Conservation (phyloP, 2,329 filamentous ascomycete species). For the Dothideomycetes sp. region DNA sequence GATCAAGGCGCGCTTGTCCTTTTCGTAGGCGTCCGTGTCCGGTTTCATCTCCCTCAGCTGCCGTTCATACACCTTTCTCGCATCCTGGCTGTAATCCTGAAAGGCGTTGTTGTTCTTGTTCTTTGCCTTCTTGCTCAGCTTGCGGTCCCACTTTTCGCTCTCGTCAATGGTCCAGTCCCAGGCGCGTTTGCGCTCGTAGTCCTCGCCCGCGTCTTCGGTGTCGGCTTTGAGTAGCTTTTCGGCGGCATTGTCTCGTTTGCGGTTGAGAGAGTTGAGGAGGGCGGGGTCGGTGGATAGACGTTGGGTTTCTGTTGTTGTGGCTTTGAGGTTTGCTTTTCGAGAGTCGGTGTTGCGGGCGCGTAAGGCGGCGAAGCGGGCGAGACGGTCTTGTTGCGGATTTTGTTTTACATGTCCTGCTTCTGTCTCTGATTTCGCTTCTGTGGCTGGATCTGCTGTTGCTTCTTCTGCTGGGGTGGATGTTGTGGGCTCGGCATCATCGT, state of each 20-base stretch:
- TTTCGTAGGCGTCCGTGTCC: conserved; percentile 75
- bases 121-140: conserved; percentile 72
- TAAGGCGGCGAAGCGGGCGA: conserved; percentile 77
- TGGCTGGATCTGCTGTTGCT: conserved; percentile 10
- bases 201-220: conserved; percentile 70
- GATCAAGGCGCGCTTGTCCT: conserved; percentile 73
- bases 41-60: conserved; percentile 69
- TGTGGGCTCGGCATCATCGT: conserved; percentile 9
- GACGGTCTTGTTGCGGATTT: conserved; percentile 43
- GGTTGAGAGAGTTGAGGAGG: conserved; percentile 66
- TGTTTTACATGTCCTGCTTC: too few species aligned
- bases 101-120: conserved; percentile 82
- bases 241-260: conserved; percentile 75
- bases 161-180: conserved; percentile 99
- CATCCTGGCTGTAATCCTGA: conserved; percentile 77
- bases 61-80: conserved; percentile 85
- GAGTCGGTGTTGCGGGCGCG: conserved; percentile 53
- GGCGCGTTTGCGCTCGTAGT: conserved; percentile 94
- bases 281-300: conserved; percentile 66
- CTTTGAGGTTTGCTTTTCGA: conserved; percentile 66
- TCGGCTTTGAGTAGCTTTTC: conserved; percentile 93
- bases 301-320: conserved; percentile 73
- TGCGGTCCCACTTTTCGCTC: conserved; percentile 85
- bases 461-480: conserved; percentile 12
- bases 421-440: too few species aligned